Percentiles rank a stretch among this genome's conserved stretches.
Evolutionary conservation across 176 grass and related monocot genomes (phyloP).

Genomic region (Zizania latifolia): DNA sequence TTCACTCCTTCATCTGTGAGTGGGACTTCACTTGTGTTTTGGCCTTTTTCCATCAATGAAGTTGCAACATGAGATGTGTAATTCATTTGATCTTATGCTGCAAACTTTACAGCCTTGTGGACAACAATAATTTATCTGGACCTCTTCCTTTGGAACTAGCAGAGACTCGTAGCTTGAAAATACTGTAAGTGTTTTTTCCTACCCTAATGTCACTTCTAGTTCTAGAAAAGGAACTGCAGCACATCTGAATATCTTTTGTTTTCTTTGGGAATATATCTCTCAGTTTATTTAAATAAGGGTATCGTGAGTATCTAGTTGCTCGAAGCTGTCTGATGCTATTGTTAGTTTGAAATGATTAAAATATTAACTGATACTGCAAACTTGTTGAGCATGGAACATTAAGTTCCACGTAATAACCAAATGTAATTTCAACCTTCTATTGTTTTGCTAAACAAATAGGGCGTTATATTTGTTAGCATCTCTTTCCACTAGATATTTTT

Average conservation of each 20-base stretch:
- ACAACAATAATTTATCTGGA: slow-evolving; percentile 91
- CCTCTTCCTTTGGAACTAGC: slow-evolving; percentile 72
- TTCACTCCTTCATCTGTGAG: slow-evolving; percentile 67
- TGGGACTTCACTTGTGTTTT: slow-evolving; percentile 5
- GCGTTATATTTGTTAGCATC: not conserved
- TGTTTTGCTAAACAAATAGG: not conserved
- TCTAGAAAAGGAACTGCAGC: slow-evolving; percentile 2
- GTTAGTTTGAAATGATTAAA: not conserved
- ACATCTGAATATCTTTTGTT: slow-evolving; percentile 29
- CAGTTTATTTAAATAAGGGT: not conserved
- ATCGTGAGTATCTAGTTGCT: not conserved
- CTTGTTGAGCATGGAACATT: slow-evolving; percentile 34
- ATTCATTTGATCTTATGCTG: slow-evolving; percentile 7
- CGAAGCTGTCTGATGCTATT: not conserved
- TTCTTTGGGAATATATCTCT: slow-evolving; percentile 18
- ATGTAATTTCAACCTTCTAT: not conserved
- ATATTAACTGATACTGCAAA: not conserved
- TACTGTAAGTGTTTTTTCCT: slow-evolving; percentile 60
- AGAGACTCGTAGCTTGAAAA: slow-evolving; percentile 28
- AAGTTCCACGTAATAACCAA: slow-evolving; percentile 27
- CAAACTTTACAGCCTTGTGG: slow-evolving; percentile 65
- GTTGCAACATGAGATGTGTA: not conserved
- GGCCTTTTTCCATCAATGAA: not conserved
- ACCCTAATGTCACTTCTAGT: not conserved
- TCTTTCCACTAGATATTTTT: slow-evolving; percentile 1